Conservation (phyloP, 2,329 filamentous ascomycete genomes). For the Calonectria fujianensis region DNA sequence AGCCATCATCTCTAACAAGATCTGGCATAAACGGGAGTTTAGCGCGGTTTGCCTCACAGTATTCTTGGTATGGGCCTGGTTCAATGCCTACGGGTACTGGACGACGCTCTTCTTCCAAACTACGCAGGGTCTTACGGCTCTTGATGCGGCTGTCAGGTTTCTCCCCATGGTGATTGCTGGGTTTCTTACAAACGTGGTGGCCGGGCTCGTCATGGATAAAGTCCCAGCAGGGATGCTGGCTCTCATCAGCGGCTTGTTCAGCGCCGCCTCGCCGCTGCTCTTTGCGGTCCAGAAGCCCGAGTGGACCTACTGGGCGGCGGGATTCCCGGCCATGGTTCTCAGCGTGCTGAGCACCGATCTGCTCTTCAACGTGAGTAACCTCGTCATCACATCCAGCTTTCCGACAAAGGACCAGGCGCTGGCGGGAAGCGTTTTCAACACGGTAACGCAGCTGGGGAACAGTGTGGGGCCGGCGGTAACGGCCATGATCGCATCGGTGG, state of each 20-base stretch:
- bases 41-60: conserved; percentile 69
- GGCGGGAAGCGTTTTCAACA: conserved; percentile 70
- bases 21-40: conserved; percentile 74
- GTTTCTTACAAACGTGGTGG: conserved; percentile 28
- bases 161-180: conserved; percentile 33
- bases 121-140: conserved; percentile 28
- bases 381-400: conserved; percentile 85
- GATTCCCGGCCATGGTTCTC: conserved; percentile 82
- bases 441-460: conserved; percentile 36
- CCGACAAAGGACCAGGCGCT: conserved; percentile 81
- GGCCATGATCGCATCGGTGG: conserved; percentile 36
- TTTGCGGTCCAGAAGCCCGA: conserved; percentile 33
- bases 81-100: conserved; percentile 66
- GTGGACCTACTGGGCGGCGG: conserved; percentile 79
- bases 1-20: conserved; percentile 69
- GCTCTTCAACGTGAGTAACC: conserved; percentile 83
- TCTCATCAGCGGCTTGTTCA: conserved; percentile 23
- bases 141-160: conserved; percentile 33
- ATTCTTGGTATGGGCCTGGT: conserved; percentile 63
- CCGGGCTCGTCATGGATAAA: conserved; percentile 32
- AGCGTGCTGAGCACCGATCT: conserved; percentile 85
- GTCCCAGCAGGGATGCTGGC: conserved; percentile 31
- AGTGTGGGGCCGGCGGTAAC: conserved; percentile 37
- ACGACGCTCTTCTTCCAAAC: conserved; percentile 41
- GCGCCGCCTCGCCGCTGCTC: conserved; percentile 36